Evolutionary conservation across 139 green algal species (phyloP).

Genomic region (Ostreobium quekettii): DNA sequence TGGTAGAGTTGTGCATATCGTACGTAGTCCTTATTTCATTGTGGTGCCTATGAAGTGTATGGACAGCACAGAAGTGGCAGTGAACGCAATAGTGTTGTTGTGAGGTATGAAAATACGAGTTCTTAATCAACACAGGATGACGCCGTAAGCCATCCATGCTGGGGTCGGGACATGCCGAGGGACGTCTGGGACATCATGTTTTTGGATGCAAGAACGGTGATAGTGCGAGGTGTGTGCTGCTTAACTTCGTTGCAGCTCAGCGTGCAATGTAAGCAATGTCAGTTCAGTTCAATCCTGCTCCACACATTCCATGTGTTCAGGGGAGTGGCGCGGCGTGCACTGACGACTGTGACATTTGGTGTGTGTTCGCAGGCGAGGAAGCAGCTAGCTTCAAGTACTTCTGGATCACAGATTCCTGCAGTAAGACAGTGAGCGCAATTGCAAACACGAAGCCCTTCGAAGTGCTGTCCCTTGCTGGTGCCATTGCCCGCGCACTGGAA

Average conservation of each 20-base stretch:
- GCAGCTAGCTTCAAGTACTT: conserved; percentile 77
- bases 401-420: conserved; percentile 94
- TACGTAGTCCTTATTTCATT: no score
- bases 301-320: background rate
- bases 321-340: background rate
- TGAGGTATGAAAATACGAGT: no score
- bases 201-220: conserved; percentile 4
- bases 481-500: conserved; percentile 84
- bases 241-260: conserved; percentile 7
- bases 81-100: no score
- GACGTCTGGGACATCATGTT: no score
- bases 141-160: no score
- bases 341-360: background rate
- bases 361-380: conserved; percentile 17
- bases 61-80: no score
- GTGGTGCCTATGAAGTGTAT: no score
- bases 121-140: no score
- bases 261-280: background rate
- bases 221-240: background rate
- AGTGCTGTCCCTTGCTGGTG: conserved; percentile 76
- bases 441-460: conserved; percentile 71
- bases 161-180: no score
- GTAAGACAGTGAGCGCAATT: conserved; percentile 64
- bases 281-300: background rate
- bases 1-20: no score